Base-by-base conservation (phyloP, 768 basidiomycete genomes). In the Phlebiopsis gigantea region DNA sequence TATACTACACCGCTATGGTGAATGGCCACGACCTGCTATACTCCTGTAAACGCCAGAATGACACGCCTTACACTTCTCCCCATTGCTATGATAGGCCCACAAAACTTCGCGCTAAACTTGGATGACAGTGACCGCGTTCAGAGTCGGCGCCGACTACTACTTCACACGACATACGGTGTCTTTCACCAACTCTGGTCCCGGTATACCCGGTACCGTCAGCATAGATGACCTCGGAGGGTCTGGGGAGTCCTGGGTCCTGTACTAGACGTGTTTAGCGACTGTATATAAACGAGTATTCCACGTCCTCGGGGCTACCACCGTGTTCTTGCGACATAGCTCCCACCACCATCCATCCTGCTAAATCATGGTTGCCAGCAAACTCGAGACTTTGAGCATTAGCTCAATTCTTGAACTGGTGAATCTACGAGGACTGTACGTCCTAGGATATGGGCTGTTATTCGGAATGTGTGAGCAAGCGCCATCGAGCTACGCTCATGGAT, bases 371-470 rank as follows among this genome's bases (percentile, higher is more conserved):
- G 31, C 14, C 6, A 29, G 17, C 46, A 47, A 61, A 15, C 53
- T 59, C 15, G 53, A 60, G 29, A 52, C 56, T 9, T 53, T 69
- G 39, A 59, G 41, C 19, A 43, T 61, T 30, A 59, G 62, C 9
- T 60, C 61, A 14, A 39, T 69, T 25, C 14, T 62, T 10, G 56
- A 52, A 26, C 55, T 70, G n/a, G 57, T 71, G 54, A 66, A 56
- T 42, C 54, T 64, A 5, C 60, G 59, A 41, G 75, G 77, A 17
- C 47, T 78, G 4, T 85, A 87, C 60, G 65, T 81, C 25, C 58
- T 85, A 25, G 79, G 73, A n/a, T 87, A 82, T 71, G 74, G 74
- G 10, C 85, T 81, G 79, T 67, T 85, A 26, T 83, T 82, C 68
- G 86, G 86, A 57, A 85, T 84, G 86, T 83, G 85, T 85, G 66